A percentile compares a stretch with the other conserved stretches of the same genome.
These are phyloP conservation scores for Lepidium campestre DNA, from an alignment of 441 rosid genomes.

Conservation along the genomic window DNA sequence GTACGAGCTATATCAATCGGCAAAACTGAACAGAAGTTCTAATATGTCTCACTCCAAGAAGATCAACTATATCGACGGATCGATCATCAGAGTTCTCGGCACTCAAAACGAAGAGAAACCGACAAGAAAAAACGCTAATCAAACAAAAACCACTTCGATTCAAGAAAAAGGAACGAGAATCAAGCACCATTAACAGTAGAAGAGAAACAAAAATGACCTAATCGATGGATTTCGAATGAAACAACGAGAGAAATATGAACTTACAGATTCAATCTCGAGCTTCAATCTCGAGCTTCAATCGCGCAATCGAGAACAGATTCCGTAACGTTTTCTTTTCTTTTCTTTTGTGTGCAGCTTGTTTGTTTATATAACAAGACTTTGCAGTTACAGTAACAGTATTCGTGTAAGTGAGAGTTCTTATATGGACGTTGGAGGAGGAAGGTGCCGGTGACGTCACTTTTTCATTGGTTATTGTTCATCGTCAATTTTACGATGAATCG, in stretches of 20 bases:
- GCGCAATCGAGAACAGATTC: constrained; percentile 13
- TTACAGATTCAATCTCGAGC: constrained; percentile 18
- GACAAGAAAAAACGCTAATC: background rate
- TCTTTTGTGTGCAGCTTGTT: background rate
- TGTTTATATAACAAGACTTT: background rate
- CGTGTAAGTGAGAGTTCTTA: background rate
- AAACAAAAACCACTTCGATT: constrained; percentile 4
- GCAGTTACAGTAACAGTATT: constrained; percentile 24
- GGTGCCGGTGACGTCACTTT: constrained; percentile 4
- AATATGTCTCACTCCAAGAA: background rate
- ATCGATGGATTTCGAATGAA: constrained; percentile 1
- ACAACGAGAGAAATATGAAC: constrained; percentile 1
- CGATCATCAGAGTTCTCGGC: background rate
- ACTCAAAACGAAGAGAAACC: constrained; percentile 3
- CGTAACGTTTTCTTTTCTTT: constrained; percentile 3
- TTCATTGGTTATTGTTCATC: constrained; percentile 29
- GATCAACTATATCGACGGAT: background rate
- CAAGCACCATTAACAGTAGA: constrained; percentile 4
- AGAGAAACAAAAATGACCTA: background rate
- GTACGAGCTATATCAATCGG: background rate
- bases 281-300: constrained; percentile 12
- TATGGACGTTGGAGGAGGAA: constrained; percentile 30
- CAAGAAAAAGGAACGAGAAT: background rate
- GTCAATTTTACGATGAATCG: constrained; percentile 26
- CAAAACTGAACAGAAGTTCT: background rate